Conservation (phyloP, 768 basidiomycete species). For the Sporobolomyces roseus region DNA sequence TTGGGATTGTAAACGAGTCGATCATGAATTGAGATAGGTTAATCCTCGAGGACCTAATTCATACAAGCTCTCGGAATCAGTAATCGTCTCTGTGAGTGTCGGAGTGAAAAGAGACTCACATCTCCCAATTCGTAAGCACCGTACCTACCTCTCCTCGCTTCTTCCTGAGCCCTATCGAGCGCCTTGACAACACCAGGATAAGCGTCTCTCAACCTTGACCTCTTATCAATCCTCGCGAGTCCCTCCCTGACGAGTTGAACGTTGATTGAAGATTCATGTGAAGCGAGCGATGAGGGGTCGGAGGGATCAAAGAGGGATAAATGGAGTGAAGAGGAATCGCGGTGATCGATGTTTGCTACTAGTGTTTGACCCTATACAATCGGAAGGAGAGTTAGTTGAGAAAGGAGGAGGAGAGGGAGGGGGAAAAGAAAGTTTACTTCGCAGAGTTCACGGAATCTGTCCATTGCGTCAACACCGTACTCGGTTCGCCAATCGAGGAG, state of each 20-base stretch:
- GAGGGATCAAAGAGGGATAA: constrained; percentile 87
- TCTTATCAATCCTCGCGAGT: constrained; percentile 71
- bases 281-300: constrained; percentile 63
- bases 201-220: constrained; percentile 50
- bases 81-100: too few species aligned
- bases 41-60: constrained; percentile 38
- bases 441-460: constrained; percentile 76
- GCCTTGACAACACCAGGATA: constrained; percentile 68
- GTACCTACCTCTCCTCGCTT: constrained; percentile 59
- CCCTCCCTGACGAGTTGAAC: constrained; percentile 86
- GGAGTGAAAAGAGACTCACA: constrained; percentile 4
- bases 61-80: too few species aligned
- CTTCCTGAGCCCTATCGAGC: constrained; percentile 59
- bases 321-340: constrained; percentile 65
- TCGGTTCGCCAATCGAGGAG: constrained; percentile 72
- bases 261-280: constrained; percentile 77
- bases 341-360: constrained; percentile 90
- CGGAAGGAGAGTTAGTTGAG: not conserved
- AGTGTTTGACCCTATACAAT: constrained; percentile 70
- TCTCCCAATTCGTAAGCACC: constrained; percentile 44
- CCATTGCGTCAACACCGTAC: constrained; percentile 76
- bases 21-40: not conserved
- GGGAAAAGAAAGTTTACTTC: constrained; percentile 52
- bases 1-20: too few species aligned
- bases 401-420: not conserved